Conservation (phyloP, 495 filamentous ascomycete genomes). For the Chaetomium cochliodes region DNA sequence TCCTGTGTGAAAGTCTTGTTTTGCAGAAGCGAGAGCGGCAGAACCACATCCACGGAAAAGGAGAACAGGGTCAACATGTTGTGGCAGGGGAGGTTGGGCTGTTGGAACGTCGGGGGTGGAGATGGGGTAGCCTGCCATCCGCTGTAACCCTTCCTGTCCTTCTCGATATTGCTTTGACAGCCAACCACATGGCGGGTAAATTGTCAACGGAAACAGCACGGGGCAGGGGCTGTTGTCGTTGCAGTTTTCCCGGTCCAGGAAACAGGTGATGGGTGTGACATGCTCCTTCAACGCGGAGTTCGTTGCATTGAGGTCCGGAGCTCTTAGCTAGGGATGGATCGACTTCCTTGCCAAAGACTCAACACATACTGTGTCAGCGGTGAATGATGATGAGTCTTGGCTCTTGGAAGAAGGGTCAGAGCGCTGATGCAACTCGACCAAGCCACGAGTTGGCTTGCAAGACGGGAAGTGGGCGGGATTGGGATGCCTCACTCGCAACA, state of each 20-base stretch:
- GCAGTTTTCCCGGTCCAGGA: neutral
- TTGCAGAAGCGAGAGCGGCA: slow-evolving; percentile 14
- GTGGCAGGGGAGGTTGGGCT: neutral
- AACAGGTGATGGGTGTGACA: no score
- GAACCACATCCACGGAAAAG: slow-evolving; percentile 10
- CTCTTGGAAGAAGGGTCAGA: neutral
- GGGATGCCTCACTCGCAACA: neutral
- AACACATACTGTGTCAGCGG: no score
- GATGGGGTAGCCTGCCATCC: slow-evolving; percentile 3
- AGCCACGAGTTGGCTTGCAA: neutral
- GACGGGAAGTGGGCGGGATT: neutral
- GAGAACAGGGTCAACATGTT: no score
- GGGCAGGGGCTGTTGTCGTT: neutral
- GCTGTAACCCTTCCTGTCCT: neutral
- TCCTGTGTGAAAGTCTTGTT: neutral
- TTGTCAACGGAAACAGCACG: neutral
- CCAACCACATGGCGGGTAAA: slow-evolving; percentile 7
- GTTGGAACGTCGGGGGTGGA: neutral
- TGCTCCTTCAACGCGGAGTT: no score
- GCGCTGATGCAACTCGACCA: neutral
- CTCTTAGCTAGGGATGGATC: no score
- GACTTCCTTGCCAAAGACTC: no score
- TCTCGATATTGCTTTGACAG: neutral
- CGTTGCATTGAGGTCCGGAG: no score
- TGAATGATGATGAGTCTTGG: neutral